Base-by-base conservation (phyloP, 805 yeast genomes). In the Nakazawaea peltata region DNA sequence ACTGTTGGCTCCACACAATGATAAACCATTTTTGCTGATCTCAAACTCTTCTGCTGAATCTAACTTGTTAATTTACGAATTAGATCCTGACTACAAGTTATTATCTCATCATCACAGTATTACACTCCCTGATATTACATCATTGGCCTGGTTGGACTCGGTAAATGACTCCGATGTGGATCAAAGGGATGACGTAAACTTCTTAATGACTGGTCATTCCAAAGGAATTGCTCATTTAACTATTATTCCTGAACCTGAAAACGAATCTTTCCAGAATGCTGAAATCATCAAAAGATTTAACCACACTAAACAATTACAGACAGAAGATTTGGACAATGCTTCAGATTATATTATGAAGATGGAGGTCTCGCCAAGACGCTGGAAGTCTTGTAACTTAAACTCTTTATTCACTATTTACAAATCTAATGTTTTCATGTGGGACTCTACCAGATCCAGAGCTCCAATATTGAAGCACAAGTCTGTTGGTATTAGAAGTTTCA, bases 391-490 rank as follows among this genome's bases (percentile, higher is more conserved):
- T 30, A 55, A 61, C 10, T 47, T 55, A 19, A 63, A 72, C 16
- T 63, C 74, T 3, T 54, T 86, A 36, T 55, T 81, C 19, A 65
- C 94, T 0, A 52, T 77, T 5, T 83, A 81, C 51, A 76, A 76
- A 39, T 79, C 81, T 41, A 73, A 79, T 39, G 44, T 88, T 11
- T 87, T 83, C 50, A 56, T 80, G 33, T 87, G 95, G 90, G 87
- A 87, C 40, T 54, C 77, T 10, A 65, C 67, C 44, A 61, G 80
- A 49, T 64, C 77, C 32, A 67, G 77, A 50, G 48, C 59, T 15
- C 94, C 94, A 3, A 53, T 74, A 9, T 53, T 74, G 32, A 73
- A 75, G 35, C 63, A 73, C 24, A 65, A 63, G 29, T 59, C 71
- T 14, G 53, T 63, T 1, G 83, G 84, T 0, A 50, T 78, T 2